Base-by-base conservation (phyloP, 345 rosid species). In the Citrus australasica region DNA sequence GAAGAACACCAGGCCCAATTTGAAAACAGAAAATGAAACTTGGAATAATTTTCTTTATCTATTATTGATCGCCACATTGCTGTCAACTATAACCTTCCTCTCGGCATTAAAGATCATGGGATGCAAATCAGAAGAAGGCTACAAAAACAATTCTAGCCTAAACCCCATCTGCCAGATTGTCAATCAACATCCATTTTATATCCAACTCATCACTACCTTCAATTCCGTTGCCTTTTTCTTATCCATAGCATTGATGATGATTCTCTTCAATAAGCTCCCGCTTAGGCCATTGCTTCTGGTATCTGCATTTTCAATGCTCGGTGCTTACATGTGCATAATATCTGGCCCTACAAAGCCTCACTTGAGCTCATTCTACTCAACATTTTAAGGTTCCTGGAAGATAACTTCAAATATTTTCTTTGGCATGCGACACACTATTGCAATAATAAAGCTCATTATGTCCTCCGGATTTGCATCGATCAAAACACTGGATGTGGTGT, bases 211-310 rank as follows among this genome's bases (percentile, higher is more conserved):
- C 27, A 7, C 71, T 9, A 3, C 35, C 6, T 61, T 71, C 60
- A 78, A 78, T 78, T 78, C 76, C 38, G 28, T 24, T 1, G 60
- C 46, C 65, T 64, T 72, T 56, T 79, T 73, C 77, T 35, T 66
- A 13, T 71, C 76, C 1, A 24, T 53, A 59, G 46, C 59, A 27
- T 7, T 59, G 76, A 16, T 59, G 66, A 74, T 74, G 59, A 40
- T 40, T 25, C 35, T 76, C 53, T 71, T 76, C n/a, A 37, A 53
- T 51, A 76, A 71, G 25, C 66, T 80, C 62, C 76, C 79, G 22
- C 16, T 80, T 25, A 71, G 48, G 48, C 66, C 67, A 32, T 64
- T 75, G 76, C 79, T 71, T 13, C 27, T 69, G 17, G 32, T 70
- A 14, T 21, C 61, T 4, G 27, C 58, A 25, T 6, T 53, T 53